These are phyloP conservation scores for Aureobasidium sp. DNA, from an alignment of 2,329 filamentous ascomycete genomes.

Conservation along the genomic window DNA sequence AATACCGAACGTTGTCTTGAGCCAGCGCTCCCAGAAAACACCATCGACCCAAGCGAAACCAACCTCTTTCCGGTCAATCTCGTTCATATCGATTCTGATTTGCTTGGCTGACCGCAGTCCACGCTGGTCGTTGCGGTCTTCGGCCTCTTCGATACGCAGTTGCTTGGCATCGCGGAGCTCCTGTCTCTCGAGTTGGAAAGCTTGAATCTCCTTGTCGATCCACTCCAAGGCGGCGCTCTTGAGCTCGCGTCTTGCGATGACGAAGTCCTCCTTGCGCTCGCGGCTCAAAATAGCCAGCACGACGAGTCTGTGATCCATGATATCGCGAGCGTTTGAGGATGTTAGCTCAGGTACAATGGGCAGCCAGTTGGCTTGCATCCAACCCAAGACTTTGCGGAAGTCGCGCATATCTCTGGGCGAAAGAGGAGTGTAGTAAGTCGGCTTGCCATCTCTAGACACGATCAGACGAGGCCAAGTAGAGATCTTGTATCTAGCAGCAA, in stretches of 20 bases:
- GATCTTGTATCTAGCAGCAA: constrained; percentile 84
- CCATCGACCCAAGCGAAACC: constrained; percentile 97
- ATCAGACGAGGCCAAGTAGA: constrained; percentile 92
- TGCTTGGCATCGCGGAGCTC: constrained; percentile 93
- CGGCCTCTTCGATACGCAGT: constrained; percentile 88
- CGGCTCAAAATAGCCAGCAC: constrained; percentile 83
- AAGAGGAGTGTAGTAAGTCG: constrained; percentile 82
- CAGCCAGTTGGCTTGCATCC: constrained; percentile 96
- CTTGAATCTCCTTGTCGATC: constrained; percentile 92
- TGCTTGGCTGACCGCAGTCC: constrained; percentile 81
- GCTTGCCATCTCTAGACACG: constrained; percentile 80
- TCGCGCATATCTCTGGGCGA: constrained; percentile 91
- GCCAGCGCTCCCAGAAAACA: constrained; percentile 95
- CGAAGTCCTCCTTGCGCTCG: constrained; percentile 71
- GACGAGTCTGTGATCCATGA: constrained; percentile 94
- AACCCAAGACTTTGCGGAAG: constrained; percentile 67
- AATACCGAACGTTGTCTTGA: constrained; percentile 89
- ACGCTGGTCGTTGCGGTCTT: constrained; percentile 85
- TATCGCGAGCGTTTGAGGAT: constrained; percentile 81
- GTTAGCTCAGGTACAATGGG: constrained; percentile 93
- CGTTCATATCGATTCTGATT: constrained; percentile 86
- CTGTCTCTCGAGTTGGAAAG: constrained; percentile 88
- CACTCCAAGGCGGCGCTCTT: constrained; percentile 94
- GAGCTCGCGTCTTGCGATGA: constrained; percentile 74
- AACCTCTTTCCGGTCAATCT: constrained; percentile 79